Conservation (phyloP, 331 rosid genomes). For the Stylosanthes scabra region DNA sequence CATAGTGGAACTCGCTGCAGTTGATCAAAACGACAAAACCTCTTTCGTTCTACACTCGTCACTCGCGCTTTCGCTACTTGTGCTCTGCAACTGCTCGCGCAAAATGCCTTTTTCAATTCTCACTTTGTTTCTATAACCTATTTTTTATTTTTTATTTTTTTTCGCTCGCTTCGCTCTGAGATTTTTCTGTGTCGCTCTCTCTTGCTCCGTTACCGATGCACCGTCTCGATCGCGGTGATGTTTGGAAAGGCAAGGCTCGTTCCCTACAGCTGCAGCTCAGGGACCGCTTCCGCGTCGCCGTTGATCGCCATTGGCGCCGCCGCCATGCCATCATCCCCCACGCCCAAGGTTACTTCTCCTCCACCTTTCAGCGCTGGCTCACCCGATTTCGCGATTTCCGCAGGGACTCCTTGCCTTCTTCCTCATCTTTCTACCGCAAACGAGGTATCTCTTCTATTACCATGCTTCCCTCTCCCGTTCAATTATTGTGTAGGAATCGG, state of each 20-base stretch:
- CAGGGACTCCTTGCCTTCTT: slow-evolving; percentile 72
- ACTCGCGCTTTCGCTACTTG: slow-evolving; percentile 37
- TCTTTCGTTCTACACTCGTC: slow-evolving; percentile 35
- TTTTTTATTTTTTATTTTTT: neutral
- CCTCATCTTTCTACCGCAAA: slow-evolving; percentile 76
- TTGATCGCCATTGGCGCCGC: slow-evolving; percentile 71
- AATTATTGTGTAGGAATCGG: no score
- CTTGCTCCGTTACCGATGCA: slow-evolving; percentile 47
- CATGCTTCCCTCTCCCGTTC: neutral
- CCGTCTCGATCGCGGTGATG: slow-evolving; percentile 73
- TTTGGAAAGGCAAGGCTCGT: slow-evolving; percentile 86
- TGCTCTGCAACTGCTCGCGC: neutral
- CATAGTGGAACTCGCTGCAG: slow-evolving; percentile 1
- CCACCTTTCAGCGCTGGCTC: slow-evolving; percentile 77
- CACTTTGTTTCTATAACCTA: no score
- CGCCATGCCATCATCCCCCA: slow-evolving; percentile 47
- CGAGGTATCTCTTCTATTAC: slow-evolving; percentile 57
- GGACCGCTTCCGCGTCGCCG: slow-evolving; percentile 82
- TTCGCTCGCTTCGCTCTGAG: neutral
- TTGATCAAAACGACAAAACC: neutral
- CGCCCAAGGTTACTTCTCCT: slow-evolving; percentile 56
- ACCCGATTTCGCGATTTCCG: slow-evolving; percentile 77
- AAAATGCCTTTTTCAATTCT: neutral
- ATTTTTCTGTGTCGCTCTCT: neutral
- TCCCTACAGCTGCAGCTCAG: slow-evolving; percentile 72